phyloP scores from a whole-genome alignment of 768 basidiomycete genomes.

The Amanita exitialis region DNA sequence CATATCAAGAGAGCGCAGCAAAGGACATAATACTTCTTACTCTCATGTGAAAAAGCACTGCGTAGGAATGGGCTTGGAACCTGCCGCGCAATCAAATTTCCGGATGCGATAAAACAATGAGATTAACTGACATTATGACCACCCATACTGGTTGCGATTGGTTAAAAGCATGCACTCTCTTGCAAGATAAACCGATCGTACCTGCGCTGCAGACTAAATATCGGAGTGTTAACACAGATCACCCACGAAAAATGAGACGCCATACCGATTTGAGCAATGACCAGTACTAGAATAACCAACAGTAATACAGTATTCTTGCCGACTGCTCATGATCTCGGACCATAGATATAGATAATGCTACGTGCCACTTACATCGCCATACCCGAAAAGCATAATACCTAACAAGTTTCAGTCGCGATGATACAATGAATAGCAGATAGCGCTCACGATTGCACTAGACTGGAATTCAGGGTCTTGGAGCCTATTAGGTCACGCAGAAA shows the following conservation, averaged over 20 bases:
- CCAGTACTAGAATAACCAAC: neutral
- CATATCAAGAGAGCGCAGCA: neutral
- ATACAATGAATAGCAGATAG: neutral
- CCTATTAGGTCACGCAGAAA: neutral
- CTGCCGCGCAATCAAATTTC: neutral
- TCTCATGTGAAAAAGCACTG: neutral
- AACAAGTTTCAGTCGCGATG: neutral
- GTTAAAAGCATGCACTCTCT: no score
- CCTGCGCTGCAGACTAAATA: no score
- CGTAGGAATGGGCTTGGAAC: neutral
- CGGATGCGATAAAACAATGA: neutral
- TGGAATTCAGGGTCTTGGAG: neutral
- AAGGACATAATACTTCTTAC: neutral
- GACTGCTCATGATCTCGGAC: neutral
- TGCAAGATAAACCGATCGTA: no score
- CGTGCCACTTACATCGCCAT: neutral
- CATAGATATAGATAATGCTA: no score
- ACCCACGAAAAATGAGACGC: neutral
- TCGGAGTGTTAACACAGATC: no score
- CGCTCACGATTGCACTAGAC: neutral
- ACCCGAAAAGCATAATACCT: neutral
- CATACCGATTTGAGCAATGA: neutral
- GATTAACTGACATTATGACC: neutral
- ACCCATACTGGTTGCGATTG: neutral
- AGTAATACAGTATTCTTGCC: neutral